Base-by-base conservation (phyloP, 768 basidiomycete species). In the Panellus pusillus region DNA sequence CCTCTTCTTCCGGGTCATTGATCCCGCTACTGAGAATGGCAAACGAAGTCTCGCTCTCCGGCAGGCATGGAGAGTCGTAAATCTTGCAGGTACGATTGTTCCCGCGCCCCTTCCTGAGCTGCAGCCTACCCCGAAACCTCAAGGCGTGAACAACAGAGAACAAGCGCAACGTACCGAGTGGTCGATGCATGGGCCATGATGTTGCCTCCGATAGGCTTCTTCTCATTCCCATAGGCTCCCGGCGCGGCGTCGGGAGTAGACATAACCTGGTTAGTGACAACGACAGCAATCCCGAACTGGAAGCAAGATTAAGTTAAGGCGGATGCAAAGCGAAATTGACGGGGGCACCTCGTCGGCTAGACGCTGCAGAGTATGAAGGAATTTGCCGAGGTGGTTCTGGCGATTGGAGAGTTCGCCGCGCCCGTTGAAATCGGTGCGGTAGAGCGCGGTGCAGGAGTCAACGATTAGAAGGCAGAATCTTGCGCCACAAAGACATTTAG, bases 131-230 rank as follows among this genome's bases (percentile, higher is more conserved):
- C 44, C n/a, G 56, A 40, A 66, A 54, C 54, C 31, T 17, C 44
- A 41, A 35, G 53, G 32, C 45, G 28, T 38, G 28, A 37, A 52
- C n/a, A 47, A 46, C 45, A 42, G 37, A 45, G 35, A 42, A 24
- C 20, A 18, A 6, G 36, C 32, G 49, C 31, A 17, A 60, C 78
- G 44, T 60, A 91, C 93, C 96, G 84, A 42, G 96, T 98, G 15
- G 97, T 98, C 1, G 94, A 95, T 8, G 97, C 97, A 74, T 99
- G 97, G 1, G 97, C 97, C 82, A 99, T 89, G 65, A 99, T 99
- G 70, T 99, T 99, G 19, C 96, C 96, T 42, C 97, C 97, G 50
- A 99, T 96, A 14, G 97, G 97, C 72, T 99, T 99, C 79, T 97
- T 96, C 72, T 93, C 90, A 64, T 97, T 93, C 4, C 83, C 87